Evolutionary conservation across 495 filamentous ascomycete genomes (phyloP).

Genomic region (Aspergillus homomorphus): DNA sequence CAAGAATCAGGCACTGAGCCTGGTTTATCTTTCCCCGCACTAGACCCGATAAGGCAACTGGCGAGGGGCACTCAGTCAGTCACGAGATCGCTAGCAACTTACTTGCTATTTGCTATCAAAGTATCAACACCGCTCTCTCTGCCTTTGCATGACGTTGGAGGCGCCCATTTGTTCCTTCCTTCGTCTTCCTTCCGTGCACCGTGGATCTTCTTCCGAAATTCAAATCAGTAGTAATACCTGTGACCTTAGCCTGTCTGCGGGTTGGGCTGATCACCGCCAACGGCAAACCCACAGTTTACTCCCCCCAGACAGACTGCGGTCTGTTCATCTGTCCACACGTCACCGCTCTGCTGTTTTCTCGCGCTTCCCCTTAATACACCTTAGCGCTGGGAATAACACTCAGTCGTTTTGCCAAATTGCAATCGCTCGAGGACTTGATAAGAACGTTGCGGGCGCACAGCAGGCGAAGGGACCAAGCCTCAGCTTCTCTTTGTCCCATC

Average conservation of each 20-base stretch:
- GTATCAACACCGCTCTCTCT: slow-evolving; percentile 11
- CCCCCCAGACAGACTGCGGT: background rate
- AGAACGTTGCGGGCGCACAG: background rate
- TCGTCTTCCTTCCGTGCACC: background rate
- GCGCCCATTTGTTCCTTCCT: slow-evolving; percentile 1
- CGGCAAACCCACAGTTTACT: background rate
- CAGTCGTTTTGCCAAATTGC: no score
- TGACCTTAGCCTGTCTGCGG: background rate
- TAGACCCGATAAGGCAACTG: slow-evolving; percentile 25
- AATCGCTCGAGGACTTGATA: background rate
- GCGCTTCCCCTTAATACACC: background rate
- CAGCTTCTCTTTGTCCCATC: background rate
- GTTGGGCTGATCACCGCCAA: slow-evolving; percentile 2
- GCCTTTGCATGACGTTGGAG: slow-evolving; percentile 24
- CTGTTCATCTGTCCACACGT: slow-evolving; percentile 13
- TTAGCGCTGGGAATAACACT: background rate
- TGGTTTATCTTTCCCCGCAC: slow-evolving; percentile 26
- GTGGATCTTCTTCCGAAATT: background rate
- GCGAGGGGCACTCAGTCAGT: slow-evolving; percentile 23
- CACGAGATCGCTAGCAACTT: slow-evolving; percentile 16
- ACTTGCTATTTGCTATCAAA: slow-evolving; percentile 2
- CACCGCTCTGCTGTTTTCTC: slow-evolving; percentile 9
- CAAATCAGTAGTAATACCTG: background rate
- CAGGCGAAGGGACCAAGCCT: background rate
- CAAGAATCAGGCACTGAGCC: background rate